Base-by-base conservation (phyloP, 768 basidiomycete species). In the Amylocystis lapponica region DNA sequence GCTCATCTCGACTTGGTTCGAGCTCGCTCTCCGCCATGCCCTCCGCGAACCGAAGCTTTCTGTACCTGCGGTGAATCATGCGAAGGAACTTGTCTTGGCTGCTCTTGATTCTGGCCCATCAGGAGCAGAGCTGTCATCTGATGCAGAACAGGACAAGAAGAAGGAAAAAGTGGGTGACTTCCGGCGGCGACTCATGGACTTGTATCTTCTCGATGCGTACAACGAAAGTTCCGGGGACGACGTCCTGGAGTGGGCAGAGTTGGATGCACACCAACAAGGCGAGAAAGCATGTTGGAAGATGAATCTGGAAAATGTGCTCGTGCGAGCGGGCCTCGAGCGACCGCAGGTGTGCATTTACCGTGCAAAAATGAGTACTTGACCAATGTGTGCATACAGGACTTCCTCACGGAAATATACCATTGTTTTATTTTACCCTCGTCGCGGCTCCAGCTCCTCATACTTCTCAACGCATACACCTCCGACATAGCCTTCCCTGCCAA, bases 1-100 rank as follows among this genome's bases (percentile, higher is more conserved):
- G 20, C 68, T 89, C 42, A 82, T 88, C 44, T 81, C 81, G 2
- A 72, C 70, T 21, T 91, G 89, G 89, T 91, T 87, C 60, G 86
- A 91, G 58, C 72, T 85, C 26, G 71, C 86, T 21, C 69, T 91
- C 3, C 80, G 88, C 26, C 83, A 85, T 20, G 83, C 86, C 22
- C 68, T 91, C 41, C 80, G 85, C 36, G 81, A 88, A 58, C 81
- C 86, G 27, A 79, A 72, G 50, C 66, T 91, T 16, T 68, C 84
- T 3, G 75, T 72, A 0, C 51, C 65, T 19, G 72, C 81, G 5
- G 69, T 79, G 16, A 70, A 73, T 38, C 68, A 83, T 55, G 88
- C 86, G 22, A 86, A 83, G 61, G 81, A 84, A 27, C 71, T 91
- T 19, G 72, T 89, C 50, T 62, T 84, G 20, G 69, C 70, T 27